Conservation (phyloP, 2,329 filamentous ascomycete species). For the Aphanocladium album region DNA sequence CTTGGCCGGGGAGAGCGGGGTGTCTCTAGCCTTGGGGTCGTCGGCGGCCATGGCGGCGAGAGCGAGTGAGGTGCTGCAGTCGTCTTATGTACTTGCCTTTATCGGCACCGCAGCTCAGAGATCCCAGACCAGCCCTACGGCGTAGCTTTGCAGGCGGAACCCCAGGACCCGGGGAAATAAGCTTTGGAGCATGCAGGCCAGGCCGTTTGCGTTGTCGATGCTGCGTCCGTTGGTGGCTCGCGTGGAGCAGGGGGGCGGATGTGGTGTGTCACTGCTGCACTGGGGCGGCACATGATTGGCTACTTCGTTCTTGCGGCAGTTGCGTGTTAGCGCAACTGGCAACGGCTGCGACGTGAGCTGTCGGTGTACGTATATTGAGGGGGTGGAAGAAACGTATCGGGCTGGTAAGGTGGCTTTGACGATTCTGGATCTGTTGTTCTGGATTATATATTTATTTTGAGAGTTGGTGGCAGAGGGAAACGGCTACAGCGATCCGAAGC, state of each 20-base stretch:
- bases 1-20: not conserved
- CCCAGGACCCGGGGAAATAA: not conserved
- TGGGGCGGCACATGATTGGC: not conserved
- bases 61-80: too few relatives aligned
- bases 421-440: too few relatives aligned
- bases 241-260: not conserved
- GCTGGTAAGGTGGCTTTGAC: too few relatives aligned
- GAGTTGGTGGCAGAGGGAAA: too few relatives aligned
- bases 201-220: conserved; percentile 11
- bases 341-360: not conserved
- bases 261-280: not conserved
- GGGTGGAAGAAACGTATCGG: too few relatives aligned
- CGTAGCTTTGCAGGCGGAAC: conserved; percentile 4
- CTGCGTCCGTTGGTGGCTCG: conserved; percentile 1
- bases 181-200: conserved; percentile 8
- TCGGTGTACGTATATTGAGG: not conserved
- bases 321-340: not conserved
- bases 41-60: not conserved
- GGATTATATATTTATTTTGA: too few relatives aligned
- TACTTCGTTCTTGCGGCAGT: conserved; percentile 9
- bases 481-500: too few relatives aligned
- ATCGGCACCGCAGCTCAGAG: not conserved
- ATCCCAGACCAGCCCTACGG: not conserved
- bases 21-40: not conserved
- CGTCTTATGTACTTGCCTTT: not conserved